These are phyloP conservation scores for Casaregolazyma suthepensis DNA, from an alignment of 1,139 yeast species.

Conservation along the genomic window DNA sequence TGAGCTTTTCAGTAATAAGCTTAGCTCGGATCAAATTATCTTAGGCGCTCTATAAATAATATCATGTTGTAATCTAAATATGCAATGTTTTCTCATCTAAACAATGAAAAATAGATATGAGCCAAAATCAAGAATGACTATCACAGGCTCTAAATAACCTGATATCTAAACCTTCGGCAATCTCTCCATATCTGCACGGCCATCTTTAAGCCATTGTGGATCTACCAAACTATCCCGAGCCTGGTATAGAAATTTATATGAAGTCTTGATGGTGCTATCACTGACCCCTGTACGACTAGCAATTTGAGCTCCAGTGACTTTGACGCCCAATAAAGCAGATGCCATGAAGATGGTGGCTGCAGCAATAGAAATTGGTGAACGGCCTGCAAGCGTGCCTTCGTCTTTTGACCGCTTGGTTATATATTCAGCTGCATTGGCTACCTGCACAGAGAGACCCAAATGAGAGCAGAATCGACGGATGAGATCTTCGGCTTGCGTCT, in stretches of 20 bases:
- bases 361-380: slow-evolving; percentile 96
- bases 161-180: slow-evolving; percentile 42
- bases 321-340: slow-evolving; percentile 67
- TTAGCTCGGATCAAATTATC: neutral
- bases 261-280: slow-evolving; percentile 94
- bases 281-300: slow-evolving; percentile 96
- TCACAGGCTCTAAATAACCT: neutral
- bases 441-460: slow-evolving; percentile 76
- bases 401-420: slow-evolving; percentile 87
- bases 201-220: slow-evolving; percentile 64
- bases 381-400: slow-evolving; percentile 90
- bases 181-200: slow-evolving; percentile 55
- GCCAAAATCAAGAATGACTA: neutral
- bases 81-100: neutral
- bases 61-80: neutral
- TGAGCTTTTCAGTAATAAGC: too few species aligned
- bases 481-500: slow-evolving; percentile 89
- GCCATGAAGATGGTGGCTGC: slow-evolving; percentile 97
- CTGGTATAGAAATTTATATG: slow-evolving; percentile 77
- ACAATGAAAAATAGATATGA: too few species aligned
- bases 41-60: neutral
- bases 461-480: slow-evolving; percentile 96
- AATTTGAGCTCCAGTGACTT: slow-evolving; percentile 63
- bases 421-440: slow-evolving; percentile 89
- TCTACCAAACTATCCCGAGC: slow-evolving; percentile 68